Percentiles rank a stretch among this genome's conserved stretches.
phyloP scores from a whole-genome alignment of 1,284 basidiomycete species.

The Wallemia mellicola region DNA sequence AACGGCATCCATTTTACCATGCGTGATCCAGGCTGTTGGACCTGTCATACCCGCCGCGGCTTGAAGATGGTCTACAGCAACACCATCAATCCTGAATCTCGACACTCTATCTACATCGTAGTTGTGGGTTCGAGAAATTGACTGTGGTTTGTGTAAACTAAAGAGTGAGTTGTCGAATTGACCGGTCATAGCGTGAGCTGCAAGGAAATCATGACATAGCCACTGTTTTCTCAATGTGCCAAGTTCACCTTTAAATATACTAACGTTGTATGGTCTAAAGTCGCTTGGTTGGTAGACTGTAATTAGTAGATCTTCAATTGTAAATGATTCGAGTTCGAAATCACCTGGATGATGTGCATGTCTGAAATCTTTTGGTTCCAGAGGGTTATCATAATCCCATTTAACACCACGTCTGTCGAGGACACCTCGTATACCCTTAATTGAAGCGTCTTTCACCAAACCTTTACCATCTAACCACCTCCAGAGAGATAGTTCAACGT shows the following conservation, averaged over 20 bases:
- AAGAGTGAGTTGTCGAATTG: slow-evolving; percentile 96
- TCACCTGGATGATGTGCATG: slow-evolving; percentile 45
- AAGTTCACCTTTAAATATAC: slow-evolving; percentile 81
- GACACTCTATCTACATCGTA: slow-evolving; percentile 42
- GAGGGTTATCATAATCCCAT: slow-evolving; percentile 52
- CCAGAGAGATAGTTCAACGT: slow-evolving; percentile 75
- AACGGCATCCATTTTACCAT: slow-evolving; percentile 85
- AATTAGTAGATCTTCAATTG: slow-evolving; percentile 71
- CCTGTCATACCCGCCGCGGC: slow-evolving; percentile 44
- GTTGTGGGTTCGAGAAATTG: slow-evolving; percentile 63
- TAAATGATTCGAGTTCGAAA: slow-evolving; percentile 68
- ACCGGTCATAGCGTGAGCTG: slow-evolving; percentile 77
- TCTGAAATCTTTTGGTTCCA: slow-evolving; percentile 49
- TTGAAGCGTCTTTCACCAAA: slow-evolving; percentile 56
- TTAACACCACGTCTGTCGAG: slow-evolving; percentile 67
- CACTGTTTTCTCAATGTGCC: slow-evolving; percentile 64
- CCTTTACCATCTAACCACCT: slow-evolving; percentile 93
- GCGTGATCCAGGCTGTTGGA: slow-evolving; percentile 85
- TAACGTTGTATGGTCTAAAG: slow-evolving; percentile 79
- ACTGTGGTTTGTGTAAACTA: slow-evolving; percentile 86
- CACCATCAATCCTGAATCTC: slow-evolving; percentile 80
- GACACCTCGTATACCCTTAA: slow-evolving; percentile 80
- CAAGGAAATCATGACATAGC: slow-evolving; percentile 76
- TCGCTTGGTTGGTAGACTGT: slow-evolving; percentile 79
- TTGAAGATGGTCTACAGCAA: slow-evolving; percentile 88